phyloP scores from a whole-genome alignment of 2,329 filamentous ascomycete genomes.

The Teratosphaeria epicoccoides region DNA sequence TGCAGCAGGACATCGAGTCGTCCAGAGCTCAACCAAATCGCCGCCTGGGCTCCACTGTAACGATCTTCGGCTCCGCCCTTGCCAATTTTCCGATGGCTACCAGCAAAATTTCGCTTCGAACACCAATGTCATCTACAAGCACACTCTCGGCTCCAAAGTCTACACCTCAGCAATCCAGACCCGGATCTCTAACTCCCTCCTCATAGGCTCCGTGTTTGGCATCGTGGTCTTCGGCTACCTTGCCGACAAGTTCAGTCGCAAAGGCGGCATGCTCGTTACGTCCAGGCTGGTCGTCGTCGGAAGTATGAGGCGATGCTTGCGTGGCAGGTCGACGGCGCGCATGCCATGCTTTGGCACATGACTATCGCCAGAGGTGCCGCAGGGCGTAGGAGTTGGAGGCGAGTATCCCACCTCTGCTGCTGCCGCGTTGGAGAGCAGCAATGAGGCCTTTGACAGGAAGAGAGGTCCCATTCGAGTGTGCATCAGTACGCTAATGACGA shows the following conservation, averaged over 20 bases:
- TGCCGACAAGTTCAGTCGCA: constrained; percentile 38
- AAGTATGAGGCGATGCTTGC: constrained; percentile 27
- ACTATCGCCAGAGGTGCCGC: constrained; percentile 38
- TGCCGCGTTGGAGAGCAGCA: constrained; percentile 38
- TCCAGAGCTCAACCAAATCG: not conserved
- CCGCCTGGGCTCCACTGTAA: constrained; percentile 6
- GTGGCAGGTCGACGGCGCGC: not conserved
- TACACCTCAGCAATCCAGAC: constrained; percentile 25
- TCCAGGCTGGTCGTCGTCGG: constrained; percentile 38
- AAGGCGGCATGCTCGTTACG: constrained; percentile 36
- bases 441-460: constrained; percentile 31
- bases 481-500: constrained; percentile 16
- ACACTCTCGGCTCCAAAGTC: constrained; percentile 16
- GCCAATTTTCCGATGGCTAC: constrained; percentile 27
- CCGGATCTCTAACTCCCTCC: constrained; percentile 23
- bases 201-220: constrained; percentile 35
- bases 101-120: constrained; percentile 25
- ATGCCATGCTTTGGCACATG: constrained; percentile 45
- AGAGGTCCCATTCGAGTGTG: constrained; percentile 19
- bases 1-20: not conserved
- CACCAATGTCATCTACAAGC: constrained; percentile 27
- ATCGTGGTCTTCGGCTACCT: constrained; percentile 17
- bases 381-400: constrained; percentile 37
- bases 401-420: constrained; percentile 42
- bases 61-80: constrained; percentile 16